Evolutionary conservation across 495 filamentous ascomycete genomes (phyloP), one percentile per base, ranked within the genome.

Genomic region (Lasiosphaeria miniovina): DNA sequence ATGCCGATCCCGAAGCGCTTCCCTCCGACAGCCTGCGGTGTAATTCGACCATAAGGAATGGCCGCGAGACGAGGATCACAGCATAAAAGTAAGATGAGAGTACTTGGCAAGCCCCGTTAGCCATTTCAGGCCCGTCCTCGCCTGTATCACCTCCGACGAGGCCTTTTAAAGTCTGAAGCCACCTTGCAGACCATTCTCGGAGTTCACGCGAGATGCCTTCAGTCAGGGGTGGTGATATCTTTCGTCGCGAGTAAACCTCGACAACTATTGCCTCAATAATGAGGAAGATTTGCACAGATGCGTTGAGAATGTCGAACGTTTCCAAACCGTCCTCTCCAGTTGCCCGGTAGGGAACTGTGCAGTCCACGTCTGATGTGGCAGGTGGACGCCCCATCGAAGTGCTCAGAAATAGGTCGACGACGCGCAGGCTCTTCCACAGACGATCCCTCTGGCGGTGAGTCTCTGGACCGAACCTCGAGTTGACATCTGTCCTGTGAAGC

Each of bases 361-460:
- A 81, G 51, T 86, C 83, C 33, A 80, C 75, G 49, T 86, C 84
- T 0, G 81, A 82, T 1, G 83, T 84, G 2, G 83, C 82, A 0
- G 84, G 84, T 1, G 84, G 84, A 0, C 84, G 77, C 0, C 84
- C 84, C 65, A 86, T 73, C 1, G 82, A 86, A 43, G 81, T 81
- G 63, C 80, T 83, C 36, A 86, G 75, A 55, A 84, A 87, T 6
- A 87, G 60, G 58, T 87, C 84, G 60, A 85, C 72, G 55, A 87
- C 80, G 1, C 84, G 76, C 11, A 87, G 69, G 62, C 82, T 85
- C 64, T 82, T 85, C 84, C 84, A 87, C 0, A 85, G 74, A 12
- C 80, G 75, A 54, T 87, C 84, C 57, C 84, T 74, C 64, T 69
- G 72, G 3, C 71, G 68, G 36, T 80, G 76, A 24, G 80, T 72